Evolutionary conservation across 2,329 filamentous ascomycete genomes (phyloP).

Genomic region (Fusarium equiseti): DNA sequence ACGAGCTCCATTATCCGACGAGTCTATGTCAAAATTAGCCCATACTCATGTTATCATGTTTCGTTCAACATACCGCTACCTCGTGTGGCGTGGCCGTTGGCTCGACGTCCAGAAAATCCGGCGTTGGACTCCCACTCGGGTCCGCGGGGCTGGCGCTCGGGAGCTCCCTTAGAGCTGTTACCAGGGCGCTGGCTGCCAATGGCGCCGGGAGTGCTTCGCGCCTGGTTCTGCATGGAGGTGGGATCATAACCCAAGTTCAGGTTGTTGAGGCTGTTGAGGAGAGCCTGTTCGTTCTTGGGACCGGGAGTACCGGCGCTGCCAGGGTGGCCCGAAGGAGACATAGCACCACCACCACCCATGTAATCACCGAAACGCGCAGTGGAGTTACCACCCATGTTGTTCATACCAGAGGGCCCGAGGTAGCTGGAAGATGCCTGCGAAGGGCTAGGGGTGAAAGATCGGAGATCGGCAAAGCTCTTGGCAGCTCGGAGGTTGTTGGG

Average conservation of each 20-base stretch:
- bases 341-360: constrained; percentile 53
- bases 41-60: neutral
- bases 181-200: constrained; percentile 74
- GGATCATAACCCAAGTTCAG: constrained; percentile 67
- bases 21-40: constrained; percentile 51
- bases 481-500: constrained; percentile 89
- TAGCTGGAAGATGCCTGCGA: constrained; percentile 89
- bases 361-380: constrained; percentile 62
- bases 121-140: constrained; percentile 69
- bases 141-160: constrained; percentile 73
- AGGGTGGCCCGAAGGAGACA: constrained; percentile 51
- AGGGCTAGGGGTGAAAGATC: constrained; percentile 94
- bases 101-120: constrained; percentile 67
- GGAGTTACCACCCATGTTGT: constrained; percentile 62
- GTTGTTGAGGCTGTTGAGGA: constrained; percentile 63
- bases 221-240: constrained; percentile 53
- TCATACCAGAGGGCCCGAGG: constrained; percentile 61
- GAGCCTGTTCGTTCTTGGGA: constrained; percentile 54
- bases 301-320: constrained; percentile 55
- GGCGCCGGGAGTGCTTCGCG: constrained; percentile 67
- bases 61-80: constrained; percentile 66
- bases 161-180: constrained; percentile 56
- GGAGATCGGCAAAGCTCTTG: constrained; percentile 95
- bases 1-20: constrained; percentile 58
- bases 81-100: constrained; percentile 71